These are phyloP conservation scores for Hanseniaspora sp. DNA, from an alignment of 1,139 yeast species.

Conservation along the genomic window DNA sequence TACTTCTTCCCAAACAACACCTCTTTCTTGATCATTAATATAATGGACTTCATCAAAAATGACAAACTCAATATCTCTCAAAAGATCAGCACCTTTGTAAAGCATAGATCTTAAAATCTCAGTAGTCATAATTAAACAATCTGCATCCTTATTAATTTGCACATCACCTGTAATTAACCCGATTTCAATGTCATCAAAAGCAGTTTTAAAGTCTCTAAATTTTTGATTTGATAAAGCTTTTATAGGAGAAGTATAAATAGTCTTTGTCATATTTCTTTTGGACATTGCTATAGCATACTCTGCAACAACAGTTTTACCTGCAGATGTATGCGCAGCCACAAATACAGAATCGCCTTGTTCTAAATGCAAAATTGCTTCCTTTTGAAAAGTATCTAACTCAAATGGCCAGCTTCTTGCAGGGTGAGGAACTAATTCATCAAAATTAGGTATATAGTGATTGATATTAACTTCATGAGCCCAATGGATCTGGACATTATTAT, in stretches of 20 bases:
- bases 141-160: constrained; percentile 92
- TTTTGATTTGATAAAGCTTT: constrained; percentile 89
- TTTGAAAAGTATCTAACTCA: constrained; percentile 86
- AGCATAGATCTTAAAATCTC: constrained; percentile 92
- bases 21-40: constrained; percentile 91
- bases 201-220: constrained; percentile 79
- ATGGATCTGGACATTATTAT: constrained; percentile 39
- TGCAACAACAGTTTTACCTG: constrained; percentile 87
- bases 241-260: constrained; percentile 86
- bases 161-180: constrained; percentile 98
- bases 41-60: constrained; percentile 97
- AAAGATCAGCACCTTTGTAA: constrained; percentile 89
- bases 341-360: constrained; percentile 96
- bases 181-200: constrained; percentile 51
- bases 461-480: constrained; percentile 97
- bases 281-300: constrained; percentile 95
- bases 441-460: constrained; percentile 66
- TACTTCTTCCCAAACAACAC: constrained; percentile 99
- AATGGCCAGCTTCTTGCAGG: constrained; percentile 93
- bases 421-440: constrained; percentile 76
- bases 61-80: constrained; percentile 94
- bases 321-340: constrained; percentile 96
- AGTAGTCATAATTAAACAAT: constrained; percentile 94
- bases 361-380: constrained; percentile 89
- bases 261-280: constrained; percentile 76